Evolutionary conservation across 129 eudicot species (phyloP).

Genomic region (Flaveria sonorensis): DNA sequence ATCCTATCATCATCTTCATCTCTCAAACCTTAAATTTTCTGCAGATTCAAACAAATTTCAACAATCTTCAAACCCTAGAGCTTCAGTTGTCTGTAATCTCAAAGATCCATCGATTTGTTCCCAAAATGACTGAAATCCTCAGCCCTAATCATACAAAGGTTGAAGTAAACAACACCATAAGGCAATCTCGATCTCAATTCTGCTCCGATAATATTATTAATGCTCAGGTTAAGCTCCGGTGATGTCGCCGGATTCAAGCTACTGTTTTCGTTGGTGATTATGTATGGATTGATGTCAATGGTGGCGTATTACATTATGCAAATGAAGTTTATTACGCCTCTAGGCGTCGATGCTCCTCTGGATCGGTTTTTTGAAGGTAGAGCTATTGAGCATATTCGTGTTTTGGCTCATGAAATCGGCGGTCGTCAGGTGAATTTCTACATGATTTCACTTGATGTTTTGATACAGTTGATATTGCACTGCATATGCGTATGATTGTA

Average conservation of each 20-base stretch:
- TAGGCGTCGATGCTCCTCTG: conserved; percentile 73
- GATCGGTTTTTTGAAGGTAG: conserved; percentile 89
- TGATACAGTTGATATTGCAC: too few relatives aligned
- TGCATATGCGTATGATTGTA: too few relatives aligned
- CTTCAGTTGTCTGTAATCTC: too few relatives aligned
- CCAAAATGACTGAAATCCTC: too few relatives aligned
- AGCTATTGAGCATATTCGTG: conserved; percentile 78
- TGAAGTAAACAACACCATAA: too few relatives aligned
- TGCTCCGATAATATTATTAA: conserved; percentile 1
- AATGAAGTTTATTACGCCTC: conserved; percentile 82
- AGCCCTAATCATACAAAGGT: too few relatives aligned
- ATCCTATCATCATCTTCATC: too few relatives aligned
- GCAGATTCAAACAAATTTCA: too few relatives aligned
- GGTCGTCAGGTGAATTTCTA: conserved; percentile 73
- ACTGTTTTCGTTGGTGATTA: conserved; percentile 39
- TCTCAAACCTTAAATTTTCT: too few relatives aligned
- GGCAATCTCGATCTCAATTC: conserved; percentile 23
- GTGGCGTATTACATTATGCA: conserved; percentile 62
- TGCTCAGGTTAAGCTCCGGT: conserved; percentile 50
- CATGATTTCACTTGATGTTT: neutral
- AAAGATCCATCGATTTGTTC: too few relatives aligned
- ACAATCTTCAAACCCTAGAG: too few relatives aligned
- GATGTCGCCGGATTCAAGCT: conserved; percentile 71
- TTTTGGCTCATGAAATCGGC: conserved; percentile 67
- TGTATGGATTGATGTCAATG: conserved; percentile 63